Conservation (phyloP, 805 yeast genomes). For the Yarrowia sp. region DNA sequence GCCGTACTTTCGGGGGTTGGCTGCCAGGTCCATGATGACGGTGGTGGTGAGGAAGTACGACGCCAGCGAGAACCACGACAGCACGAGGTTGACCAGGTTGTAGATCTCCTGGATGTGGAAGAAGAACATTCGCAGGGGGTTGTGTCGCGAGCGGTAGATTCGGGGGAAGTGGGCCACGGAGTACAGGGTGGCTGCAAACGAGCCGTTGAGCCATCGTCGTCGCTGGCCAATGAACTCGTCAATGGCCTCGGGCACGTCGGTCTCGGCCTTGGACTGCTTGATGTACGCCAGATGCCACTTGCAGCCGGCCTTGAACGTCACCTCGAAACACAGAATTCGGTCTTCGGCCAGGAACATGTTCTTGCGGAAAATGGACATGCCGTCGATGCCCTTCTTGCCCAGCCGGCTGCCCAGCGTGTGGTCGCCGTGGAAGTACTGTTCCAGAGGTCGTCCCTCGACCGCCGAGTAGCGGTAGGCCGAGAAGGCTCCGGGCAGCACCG, state of each 20-base stretch:
- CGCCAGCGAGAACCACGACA: slow-evolving; percentile 70
- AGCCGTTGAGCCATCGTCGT: slow-evolving; percentile 73
- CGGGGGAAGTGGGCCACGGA: slow-evolving; percentile 40
- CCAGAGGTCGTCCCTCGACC: slow-evolving; percentile 63
- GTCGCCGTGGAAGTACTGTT: slow-evolving; percentile 73
- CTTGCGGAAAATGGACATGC: slow-evolving; percentile 67
- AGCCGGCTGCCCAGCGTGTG: slow-evolving; percentile 55
- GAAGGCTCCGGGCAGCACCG: slow-evolving; percentile 73
- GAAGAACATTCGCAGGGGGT: slow-evolving; percentile 57
- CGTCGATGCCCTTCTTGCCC: slow-evolving; percentile 63
- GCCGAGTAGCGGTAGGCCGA: slow-evolving; percentile 69
- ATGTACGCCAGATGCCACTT: slow-evolving; percentile 70
- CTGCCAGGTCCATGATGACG: slow-evolving; percentile 59
- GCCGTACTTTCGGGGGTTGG: slow-evolving; percentile 54
- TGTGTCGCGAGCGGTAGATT: slow-evolving; percentile 61
- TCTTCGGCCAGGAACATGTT: slow-evolving; percentile 77
- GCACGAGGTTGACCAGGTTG: slow-evolving; percentile 60
- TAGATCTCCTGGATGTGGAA: slow-evolving; percentile 64
- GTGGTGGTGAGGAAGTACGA: slow-evolving; percentile 69
- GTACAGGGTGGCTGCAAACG: slow-evolving; percentile 51
- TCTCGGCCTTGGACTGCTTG: slow-evolving; percentile 68
- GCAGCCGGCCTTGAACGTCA: slow-evolving; percentile 63
- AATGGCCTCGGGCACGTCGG: slow-evolving; percentile 69
- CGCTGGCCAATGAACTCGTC: slow-evolving; percentile 70
- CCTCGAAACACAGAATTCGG: slow-evolving; percentile 69